Evolutionary conservation across 176 grass and related monocot species (phyloP), one percentile per base, ranked within the genome.

Genomic region (Carex pumila): DNA sequence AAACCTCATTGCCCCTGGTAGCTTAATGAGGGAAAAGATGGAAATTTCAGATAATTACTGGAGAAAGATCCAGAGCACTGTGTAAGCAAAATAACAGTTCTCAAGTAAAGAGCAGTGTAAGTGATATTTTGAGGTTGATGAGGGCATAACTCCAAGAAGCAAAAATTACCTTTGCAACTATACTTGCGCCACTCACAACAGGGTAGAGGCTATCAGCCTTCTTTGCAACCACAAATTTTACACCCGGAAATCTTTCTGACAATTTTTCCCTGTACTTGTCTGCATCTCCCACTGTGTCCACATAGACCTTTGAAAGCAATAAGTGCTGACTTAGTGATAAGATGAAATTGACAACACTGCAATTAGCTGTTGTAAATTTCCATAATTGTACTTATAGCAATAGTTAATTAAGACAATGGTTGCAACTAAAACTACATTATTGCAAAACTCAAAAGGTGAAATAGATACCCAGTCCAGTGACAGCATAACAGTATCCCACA

Each of bases 151-250:
- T 76, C 3, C 21, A 29, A 30, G 11, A 53, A 58, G 0, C 1
- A 58, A 30, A 50, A 88, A 80, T 45, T 92, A 98, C 95, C 91
- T 95, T 98, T 43, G 95, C 91, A 43, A 93, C 95, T 87, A 98
- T 98, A 86, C 95, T 95, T 82, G 92, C 92, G 76, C 95, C 95
- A 86, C 95, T 95, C 80, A 95, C 95, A 88, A 98, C 89, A 36
- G 95, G 89, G 85, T 95, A 98, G 81, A 98, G 87, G 81, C 95
- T 95, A 71, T 98, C 92, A 83, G 95, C 92, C 70, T 98, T 98
- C 74, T 98, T 95, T 14, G 95, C 84, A 83, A 98, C 95, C 21
- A 98, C 92, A 89, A 95, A 98, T 79, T 95, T 93, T 57, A 95
- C 80, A 47, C 95, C 89, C 9, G 92, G 92, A 81, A 98, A 90